Conservation (phyloP, 2,329 filamentous ascomycete species). For the Sclerotinia minor region DNA sequence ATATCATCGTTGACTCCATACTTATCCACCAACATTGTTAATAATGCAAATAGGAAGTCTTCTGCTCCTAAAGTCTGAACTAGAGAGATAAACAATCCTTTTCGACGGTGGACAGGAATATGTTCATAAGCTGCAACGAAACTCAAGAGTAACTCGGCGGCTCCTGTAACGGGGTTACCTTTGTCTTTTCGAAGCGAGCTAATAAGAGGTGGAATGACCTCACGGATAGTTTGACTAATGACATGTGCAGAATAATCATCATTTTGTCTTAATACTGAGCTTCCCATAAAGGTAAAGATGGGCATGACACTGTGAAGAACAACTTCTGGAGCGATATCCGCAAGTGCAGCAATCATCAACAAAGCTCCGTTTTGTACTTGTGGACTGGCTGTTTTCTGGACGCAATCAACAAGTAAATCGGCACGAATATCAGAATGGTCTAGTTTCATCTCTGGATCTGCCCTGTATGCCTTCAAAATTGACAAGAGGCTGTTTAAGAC, state of each 20-base stretch:
- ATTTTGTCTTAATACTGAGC: slow-evolving; percentile 84
- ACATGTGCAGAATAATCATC: slow-evolving; percentile 98
- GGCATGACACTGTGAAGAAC: slow-evolving; percentile 98
- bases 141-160: slow-evolving; percentile 87
- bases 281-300: slow-evolving; percentile 97
- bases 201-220: slow-evolving; percentile 89
- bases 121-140: slow-evolving; percentile 97
- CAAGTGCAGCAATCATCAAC: slow-evolving; percentile 81
- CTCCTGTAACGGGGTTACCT: slow-evolving; percentile 74
- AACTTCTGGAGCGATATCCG: slow-evolving; percentile 82
- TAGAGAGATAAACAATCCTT: slow-evolving; percentile 80
- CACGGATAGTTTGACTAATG: slow-evolving; percentile 90
- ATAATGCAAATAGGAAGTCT: slow-evolving; percentile 84
- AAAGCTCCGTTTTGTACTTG: slow-evolving; percentile 92
- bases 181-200: slow-evolving; percentile 80
- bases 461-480: slow-evolving; percentile 77
- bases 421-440: slow-evolving; percentile 80
- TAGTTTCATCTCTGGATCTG: slow-evolving; percentile 60
- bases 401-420: slow-evolving; percentile 89
- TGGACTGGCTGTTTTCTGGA: slow-evolving; percentile 86
- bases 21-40: slow-evolving; percentile 87
- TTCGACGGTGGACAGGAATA: slow-evolving; percentile 81
- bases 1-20: slow-evolving; percentile 77
- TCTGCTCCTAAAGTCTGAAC: slow-evolving; percentile 80
- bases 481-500: slow-evolving; percentile 78